Evolutionary conservation across 129 eudicot genomes (phyloP).

Genomic region (Artemisia argyi): DNA sequence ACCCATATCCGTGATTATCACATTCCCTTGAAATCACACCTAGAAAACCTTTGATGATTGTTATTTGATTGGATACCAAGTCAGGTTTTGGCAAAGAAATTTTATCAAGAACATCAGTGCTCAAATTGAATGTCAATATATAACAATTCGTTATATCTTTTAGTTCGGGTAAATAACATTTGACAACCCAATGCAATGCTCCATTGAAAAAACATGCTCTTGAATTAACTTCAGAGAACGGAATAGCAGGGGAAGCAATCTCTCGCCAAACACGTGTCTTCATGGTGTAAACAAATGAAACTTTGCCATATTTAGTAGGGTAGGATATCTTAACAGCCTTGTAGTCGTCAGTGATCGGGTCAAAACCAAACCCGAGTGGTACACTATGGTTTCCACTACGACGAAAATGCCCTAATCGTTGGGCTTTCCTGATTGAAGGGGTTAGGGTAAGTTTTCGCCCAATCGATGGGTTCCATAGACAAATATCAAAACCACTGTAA

Average conservation of each 20-base stretch:
- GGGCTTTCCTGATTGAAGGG: neutral
- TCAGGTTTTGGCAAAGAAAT: neutral
- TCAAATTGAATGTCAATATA: neutral
- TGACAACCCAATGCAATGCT: constrained; percentile 18
- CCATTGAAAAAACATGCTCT: constrained; percentile 8
- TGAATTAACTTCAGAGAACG: neutral
- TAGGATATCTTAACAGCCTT: constrained; percentile 8
- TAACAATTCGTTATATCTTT: neutral
- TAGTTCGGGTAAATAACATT: neutral
- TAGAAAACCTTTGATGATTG: neutral
- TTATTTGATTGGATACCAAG: neutral
- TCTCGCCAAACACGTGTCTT: neutral
- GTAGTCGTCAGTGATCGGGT: neutral
- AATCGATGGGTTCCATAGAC: constrained; percentile 5
- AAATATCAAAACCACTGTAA: too few relatives aligned
- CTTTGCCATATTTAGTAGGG: neutral
- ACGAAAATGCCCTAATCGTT: neutral
- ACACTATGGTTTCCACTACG: neutral
- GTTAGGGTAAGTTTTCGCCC: neutral
- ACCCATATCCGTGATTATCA: neutral
- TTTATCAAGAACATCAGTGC: neutral
- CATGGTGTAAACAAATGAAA: neutral
- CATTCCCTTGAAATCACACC: neutral
- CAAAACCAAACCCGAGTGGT: constrained; percentile 5
- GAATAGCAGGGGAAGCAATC: neutral